Conservation (phyloP, 306 rosid genomes). For the Dalbergia cultrata region DNA sequence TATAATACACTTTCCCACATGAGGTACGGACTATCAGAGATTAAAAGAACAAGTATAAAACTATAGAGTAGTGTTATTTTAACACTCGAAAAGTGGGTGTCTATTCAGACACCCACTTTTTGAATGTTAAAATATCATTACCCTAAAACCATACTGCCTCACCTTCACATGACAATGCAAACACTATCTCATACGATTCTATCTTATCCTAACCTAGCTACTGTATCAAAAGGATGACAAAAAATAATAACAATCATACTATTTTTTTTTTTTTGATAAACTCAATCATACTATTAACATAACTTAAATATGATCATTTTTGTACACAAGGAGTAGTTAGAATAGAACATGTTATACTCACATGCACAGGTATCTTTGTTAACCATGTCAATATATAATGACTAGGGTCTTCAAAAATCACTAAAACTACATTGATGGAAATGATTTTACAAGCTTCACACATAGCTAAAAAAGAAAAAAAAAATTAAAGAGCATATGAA, state of each 20-base stretch:
- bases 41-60: neutral
- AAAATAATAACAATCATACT: neutral
- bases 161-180: neutral
- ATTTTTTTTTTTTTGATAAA: too few relatives aligned
- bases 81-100: too few relatives aligned
- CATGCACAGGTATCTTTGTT: neutral
- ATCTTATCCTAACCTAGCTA: neutral
- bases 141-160: neutral
- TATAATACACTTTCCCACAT: too few relatives aligned
- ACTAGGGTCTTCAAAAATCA: neutral
- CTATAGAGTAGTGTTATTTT: too few relatives aligned
- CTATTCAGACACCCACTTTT: too few relatives aligned
- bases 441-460: slow-evolving; percentile 4
- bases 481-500: neutral
- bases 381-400: neutral
- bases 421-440: neutral
- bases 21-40: too few relatives aligned
- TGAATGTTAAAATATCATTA: too few relatives aligned
- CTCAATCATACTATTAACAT: neutral
- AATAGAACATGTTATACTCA: neutral
- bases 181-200: neutral
- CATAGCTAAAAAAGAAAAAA: neutral
- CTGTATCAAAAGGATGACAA: neutral
- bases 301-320: neutral
- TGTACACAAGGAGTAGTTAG: neutral